Evolutionary conservation across 2,329 filamentous ascomycete genomes (phyloP).

Genomic region (Sporothrix phasma): DNA sequence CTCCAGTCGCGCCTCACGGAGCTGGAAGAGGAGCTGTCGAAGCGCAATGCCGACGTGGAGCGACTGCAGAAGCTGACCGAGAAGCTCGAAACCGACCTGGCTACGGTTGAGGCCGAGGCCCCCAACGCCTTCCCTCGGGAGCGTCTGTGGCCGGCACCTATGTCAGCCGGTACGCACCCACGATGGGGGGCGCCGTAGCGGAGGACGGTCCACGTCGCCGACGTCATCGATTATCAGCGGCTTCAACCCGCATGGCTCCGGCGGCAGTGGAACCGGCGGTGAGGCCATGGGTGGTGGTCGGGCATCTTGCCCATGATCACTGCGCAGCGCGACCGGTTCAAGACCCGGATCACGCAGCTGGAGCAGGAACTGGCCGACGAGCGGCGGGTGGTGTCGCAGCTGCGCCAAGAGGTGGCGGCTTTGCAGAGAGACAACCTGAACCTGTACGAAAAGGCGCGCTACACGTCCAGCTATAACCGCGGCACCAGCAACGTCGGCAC

Average conservation of each 20-base stretch:
- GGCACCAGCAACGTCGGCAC: slow-evolving; percentile 39
- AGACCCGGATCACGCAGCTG: slow-evolving; percentile 84
- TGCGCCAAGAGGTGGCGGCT: slow-evolving; percentile 82
- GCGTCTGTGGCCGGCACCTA: slow-evolving; percentile 92
- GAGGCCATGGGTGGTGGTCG: slow-evolving; percentile 66
- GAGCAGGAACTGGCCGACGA: slow-evolving; percentile 81
- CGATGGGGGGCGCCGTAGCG: slow-evolving; percentile 31
- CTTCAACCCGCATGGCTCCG: slow-evolving; percentile 56
- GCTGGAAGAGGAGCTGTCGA: slow-evolving; percentile 74
- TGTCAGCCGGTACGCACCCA: slow-evolving; percentile 64
- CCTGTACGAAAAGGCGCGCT: slow-evolving; percentile 94
- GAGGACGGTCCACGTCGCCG: slow-evolving; percentile 58
- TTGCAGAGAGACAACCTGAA: slow-evolving; percentile 93
- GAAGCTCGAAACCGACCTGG: slow-evolving; percentile 84
- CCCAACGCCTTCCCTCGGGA: slow-evolving; percentile 74
- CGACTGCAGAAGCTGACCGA: slow-evolving; percentile 74
- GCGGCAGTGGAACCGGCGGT: slow-evolving; percentile 26
- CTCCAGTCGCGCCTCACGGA: slow-evolving; percentile 69
- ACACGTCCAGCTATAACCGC: slow-evolving; percentile 87
- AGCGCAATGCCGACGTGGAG: slow-evolving; percentile 76
- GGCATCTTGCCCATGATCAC: slow-evolving; percentile 97
- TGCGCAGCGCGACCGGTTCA: slow-evolving; percentile 94
- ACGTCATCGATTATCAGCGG: slow-evolving; percentile 98
- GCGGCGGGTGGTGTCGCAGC: slow-evolving; percentile 70
- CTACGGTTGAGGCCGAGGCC: slow-evolving; percentile 75